These are phyloP conservation scores for Quercus phellos DNA, from an alignment of 331 rosid species.

Conservation along the genomic window DNA sequence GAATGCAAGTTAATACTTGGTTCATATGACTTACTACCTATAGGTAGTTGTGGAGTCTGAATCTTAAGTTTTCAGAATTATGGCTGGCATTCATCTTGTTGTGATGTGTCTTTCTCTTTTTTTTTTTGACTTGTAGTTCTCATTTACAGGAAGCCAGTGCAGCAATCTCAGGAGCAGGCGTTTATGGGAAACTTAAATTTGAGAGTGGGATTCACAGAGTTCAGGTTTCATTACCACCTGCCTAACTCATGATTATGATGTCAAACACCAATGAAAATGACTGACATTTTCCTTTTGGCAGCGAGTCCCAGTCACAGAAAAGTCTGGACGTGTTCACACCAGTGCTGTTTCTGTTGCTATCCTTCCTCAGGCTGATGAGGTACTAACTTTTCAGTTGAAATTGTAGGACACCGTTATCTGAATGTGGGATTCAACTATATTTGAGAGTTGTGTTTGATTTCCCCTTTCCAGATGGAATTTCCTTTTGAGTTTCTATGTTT, in stretches of 20 bases:
- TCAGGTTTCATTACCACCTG: slow-evolving; percentile 53
- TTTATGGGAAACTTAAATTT: slow-evolving; percentile 84
- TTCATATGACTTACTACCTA: background rate
- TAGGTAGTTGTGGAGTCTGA: background rate
- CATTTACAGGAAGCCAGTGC: slow-evolving; percentile 74
- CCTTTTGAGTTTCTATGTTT: slow-evolving; percentile 1
- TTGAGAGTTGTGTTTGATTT: background rate
- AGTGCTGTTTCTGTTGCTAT: slow-evolving; percentile 96
- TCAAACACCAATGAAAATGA: background rate
- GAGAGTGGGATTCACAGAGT: slow-evolving; percentile 96
- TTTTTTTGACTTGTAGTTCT: slow-evolving; percentile 10
- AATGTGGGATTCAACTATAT: slow-evolving; percentile 10
- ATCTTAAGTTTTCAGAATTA: background rate
- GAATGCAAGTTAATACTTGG: slow-evolving; percentile 9
- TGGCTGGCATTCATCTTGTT: slow-evolving; percentile 4
- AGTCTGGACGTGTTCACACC: slow-evolving; percentile 85
- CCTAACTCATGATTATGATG: slow-evolving; percentile 6
- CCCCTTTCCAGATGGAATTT: background rate
- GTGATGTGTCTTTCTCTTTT: background rate
- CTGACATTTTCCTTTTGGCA: slow-evolving; percentile 31
- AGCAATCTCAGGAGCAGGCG: slow-evolving; percentile 68
- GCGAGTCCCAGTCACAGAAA: slow-evolving; percentile 95
- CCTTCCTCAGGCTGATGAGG: slow-evolving; percentile 96
- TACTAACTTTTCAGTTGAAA: slow-evolving; percentile 22
- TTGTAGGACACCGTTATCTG: slow-evolving; percentile 3